A percentile compares a stretch with the other conserved stretches of the same genome.
phyloP scores from a whole-genome alignment of 202 grass and related monocot genomes.

The Brachypodium distachyon region DNA sequence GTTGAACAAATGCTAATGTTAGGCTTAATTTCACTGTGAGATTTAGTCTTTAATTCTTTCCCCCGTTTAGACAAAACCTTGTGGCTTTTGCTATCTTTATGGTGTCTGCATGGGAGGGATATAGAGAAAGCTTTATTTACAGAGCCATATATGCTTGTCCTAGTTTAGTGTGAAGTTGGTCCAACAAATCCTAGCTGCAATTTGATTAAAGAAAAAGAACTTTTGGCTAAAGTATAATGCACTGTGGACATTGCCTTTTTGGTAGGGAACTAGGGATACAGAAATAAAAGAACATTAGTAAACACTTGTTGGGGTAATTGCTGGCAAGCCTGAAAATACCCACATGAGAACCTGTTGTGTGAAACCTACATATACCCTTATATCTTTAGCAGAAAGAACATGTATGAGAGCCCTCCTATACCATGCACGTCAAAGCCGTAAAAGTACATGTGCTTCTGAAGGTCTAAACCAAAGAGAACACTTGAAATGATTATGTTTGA shows the following conservation, averaged over 20 bases:
- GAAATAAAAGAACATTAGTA: background rate
- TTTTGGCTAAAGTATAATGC: background rate
- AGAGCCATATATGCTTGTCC: background rate
- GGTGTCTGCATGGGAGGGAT: constrained; percentile 18
- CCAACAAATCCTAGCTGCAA: constrained; percentile 17
- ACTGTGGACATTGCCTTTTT: background rate
- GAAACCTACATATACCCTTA: background rate
- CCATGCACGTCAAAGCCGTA: background rate
- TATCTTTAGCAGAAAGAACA: background rate
- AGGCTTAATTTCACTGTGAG: constrained; percentile 10
- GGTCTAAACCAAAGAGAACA: background rate
- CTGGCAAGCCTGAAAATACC: background rate
- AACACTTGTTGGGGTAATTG: background rate
- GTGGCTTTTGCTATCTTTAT: constrained; percentile 6
- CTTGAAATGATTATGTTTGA: background rate
- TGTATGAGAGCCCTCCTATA: background rate
- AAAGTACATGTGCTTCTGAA: background rate
- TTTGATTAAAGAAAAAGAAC: background rate
- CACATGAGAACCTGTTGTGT: background rate
- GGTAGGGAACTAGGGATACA: background rate
- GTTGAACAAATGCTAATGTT: constrained; percentile 39
- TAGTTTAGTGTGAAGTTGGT: constrained; percentile 2
- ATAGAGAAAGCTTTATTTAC: background rate
- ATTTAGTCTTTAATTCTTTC: constrained; percentile 11
- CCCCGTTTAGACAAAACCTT: background rate